phyloP scores from a whole-genome alignment of 164 flowering plant genomes.

The Tinospora cordifolia region DNA sequence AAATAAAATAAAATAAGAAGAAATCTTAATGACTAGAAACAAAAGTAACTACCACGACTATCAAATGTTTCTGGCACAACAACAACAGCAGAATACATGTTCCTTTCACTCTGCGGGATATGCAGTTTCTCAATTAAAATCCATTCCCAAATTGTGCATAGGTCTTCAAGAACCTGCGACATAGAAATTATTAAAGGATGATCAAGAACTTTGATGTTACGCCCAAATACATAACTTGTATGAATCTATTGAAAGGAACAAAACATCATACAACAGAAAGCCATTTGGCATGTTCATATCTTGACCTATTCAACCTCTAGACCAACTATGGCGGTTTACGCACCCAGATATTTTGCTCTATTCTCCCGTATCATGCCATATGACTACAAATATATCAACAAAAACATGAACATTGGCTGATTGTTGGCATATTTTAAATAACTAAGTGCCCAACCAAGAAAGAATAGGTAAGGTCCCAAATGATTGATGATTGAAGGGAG shows the following conservation, averaged over 20 bases:
- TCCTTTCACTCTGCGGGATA: slow-evolving; percentile 56
- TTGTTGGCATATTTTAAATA: too few relatives aligned
- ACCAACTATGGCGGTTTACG: background rate
- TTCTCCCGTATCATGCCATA: too few relatives aligned
- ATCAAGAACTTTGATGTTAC: background rate
- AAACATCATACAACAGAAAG: background rate
- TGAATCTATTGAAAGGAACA: background rate
- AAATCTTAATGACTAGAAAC: background rate
- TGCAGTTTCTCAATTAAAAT: slow-evolving; percentile 72
- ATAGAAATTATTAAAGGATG: slow-evolving; percentile 1
- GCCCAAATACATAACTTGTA: background rate
- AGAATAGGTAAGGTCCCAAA: too few relatives aligned
- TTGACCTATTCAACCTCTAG: background rate
- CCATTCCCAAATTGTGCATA: slow-evolving; percentile 92
- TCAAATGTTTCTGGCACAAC: slow-evolving; percentile 95
- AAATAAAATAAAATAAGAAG: background rate
- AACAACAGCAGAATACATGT: slow-evolving; percentile 65
- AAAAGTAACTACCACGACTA: slow-evolving; percentile 58
- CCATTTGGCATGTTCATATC: too few relatives aligned
- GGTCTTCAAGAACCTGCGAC: slow-evolving; percentile 73
- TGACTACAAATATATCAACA: too few relatives aligned
- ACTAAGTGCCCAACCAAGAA: too few relatives aligned
- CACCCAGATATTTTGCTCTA: too few relatives aligned
- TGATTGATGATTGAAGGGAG: too few relatives aligned
- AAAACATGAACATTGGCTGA: too few relatives aligned